Conservation (phyloP, 345 rosid genomes). For the Mangifera indica region DNA sequence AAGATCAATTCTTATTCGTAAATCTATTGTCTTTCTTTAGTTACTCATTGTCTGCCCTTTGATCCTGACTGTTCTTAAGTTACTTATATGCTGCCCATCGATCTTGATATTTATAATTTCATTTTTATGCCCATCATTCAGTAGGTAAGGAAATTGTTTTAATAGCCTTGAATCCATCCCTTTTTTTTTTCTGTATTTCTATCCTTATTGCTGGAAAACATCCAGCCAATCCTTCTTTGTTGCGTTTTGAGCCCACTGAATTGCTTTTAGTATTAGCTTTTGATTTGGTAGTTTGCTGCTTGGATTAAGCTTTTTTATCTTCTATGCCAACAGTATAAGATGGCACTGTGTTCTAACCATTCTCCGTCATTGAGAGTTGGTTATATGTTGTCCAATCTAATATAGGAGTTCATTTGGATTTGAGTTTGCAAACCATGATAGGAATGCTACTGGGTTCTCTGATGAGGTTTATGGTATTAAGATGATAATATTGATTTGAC, state of each 20-base stretch:
- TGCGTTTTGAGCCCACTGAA: too few species aligned
- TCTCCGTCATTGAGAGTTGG: background rate
- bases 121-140: too few species aligned
- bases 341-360: background rate
- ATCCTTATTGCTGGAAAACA: too few species aligned
- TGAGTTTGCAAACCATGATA: slow-evolving; percentile 47
- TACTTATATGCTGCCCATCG: slow-evolving; percentile 9
- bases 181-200: too few species aligned
- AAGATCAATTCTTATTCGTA: slow-evolving; percentile 19
- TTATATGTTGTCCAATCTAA: slow-evolving; percentile 15
- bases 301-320: background rate
- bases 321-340: background rate
- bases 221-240: too few species aligned
- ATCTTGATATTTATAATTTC: too few species aligned
- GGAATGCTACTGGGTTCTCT: slow-evolving; percentile 9
- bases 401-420: slow-evolving; percentile 10
- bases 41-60: slow-evolving; percentile 6
- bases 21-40: slow-evolving; percentile 18
- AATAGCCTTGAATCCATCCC: too few species aligned
- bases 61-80: slow-evolving; percentile 1
- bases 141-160: too few species aligned
- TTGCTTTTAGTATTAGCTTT: too few species aligned
- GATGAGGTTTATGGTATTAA: slow-evolving; percentile 3
- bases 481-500: slow-evolving; percentile 9
- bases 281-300: slow-evolving; percentile 5